Percentiles rank a stretch among this genome's conserved stretches.
Evolutionary conservation across 1,139 yeast genomes (phyloP).

Genomic region (Candida neerlandica): DNA sequence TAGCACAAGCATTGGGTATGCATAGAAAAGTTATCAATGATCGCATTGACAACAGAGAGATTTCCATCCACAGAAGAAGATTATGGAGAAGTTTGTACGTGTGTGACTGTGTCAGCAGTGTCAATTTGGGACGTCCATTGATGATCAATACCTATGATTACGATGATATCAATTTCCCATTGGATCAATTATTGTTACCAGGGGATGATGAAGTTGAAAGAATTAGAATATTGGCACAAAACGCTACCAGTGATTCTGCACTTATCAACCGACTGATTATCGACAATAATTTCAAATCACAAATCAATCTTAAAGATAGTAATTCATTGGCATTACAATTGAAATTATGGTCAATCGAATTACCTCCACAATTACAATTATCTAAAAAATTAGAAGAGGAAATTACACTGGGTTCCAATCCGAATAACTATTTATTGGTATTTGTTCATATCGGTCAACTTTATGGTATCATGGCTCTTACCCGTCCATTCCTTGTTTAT

Average conservation of each 20-base stretch:
- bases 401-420: constrained; percentile 15
- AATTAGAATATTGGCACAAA: constrained; percentile 14
- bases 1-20: constrained; percentile 65
- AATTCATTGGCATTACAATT: constrained; percentile 40
- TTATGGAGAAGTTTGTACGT: constrained; percentile 44
- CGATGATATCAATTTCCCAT: constrained; percentile 30
- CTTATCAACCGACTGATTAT: constrained; percentile 36
- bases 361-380: constrained; percentile 28
- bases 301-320: constrained; percentile 34
- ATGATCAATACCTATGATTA: constrained; percentile 41
- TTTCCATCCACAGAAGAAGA: constrained; percentile 27
- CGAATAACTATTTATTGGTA: constrained; percentile 26
- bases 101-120: constrained; percentile 42
- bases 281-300: constrained; percentile 31
- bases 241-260: constrained; percentile 16
- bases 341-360: constrained; percentile 37
- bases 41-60: constrained; percentile 39
- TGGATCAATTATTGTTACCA: constrained; percentile 3
- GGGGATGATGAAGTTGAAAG: constrained; percentile 11
- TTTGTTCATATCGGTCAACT: constrained; percentile 42
- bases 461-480: constrained; percentile 42
- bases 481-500: constrained; percentile 49
- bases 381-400: constrained; percentile 13
- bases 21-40: constrained; percentile 55
- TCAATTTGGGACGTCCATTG: constrained; percentile 44